Evolutionary conservation across 495 filamentous ascomycete species (phyloP).

Genomic region (Rostrohypoxylon terebratum): DNA sequence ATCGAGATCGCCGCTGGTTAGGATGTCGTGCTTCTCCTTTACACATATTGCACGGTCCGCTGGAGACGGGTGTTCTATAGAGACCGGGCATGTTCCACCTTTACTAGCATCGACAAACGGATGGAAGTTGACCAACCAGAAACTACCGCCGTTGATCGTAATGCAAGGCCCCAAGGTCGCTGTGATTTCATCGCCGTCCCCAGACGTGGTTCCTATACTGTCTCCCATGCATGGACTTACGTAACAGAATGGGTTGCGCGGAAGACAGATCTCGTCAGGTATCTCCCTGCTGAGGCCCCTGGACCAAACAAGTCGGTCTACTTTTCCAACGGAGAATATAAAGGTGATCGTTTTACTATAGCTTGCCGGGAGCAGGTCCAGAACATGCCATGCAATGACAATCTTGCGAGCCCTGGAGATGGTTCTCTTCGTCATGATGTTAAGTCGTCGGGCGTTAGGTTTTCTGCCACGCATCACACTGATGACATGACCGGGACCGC

Average conservation of each 20-base stretch:
- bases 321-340: slow-evolving; percentile 43
- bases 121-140: slow-evolving; percentile 49
- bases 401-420: slow-evolving; percentile 44
- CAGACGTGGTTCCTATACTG: slow-evolving; percentile 45
- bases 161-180: slow-evolving; percentile 48
- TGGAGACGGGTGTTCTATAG: slow-evolving; percentile 49
- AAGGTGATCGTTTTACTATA: slow-evolving; percentile 39
- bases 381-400: slow-evolving; percentile 46
- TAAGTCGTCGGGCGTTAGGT: slow-evolving; percentile 44
- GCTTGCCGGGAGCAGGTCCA: slow-evolving; percentile 44
- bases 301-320: slow-evolving; percentile 48
- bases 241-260: slow-evolving; percentile 51
- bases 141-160: slow-evolving; percentile 36
- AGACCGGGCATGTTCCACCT: slow-evolving; percentile 22
- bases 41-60: slow-evolving; percentile 41
- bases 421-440: slow-evolving; percentile 42
- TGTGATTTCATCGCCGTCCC: slow-evolving; percentile 44
- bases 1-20: slow-evolving; percentile 19
- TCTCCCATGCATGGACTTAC: slow-evolving; percentile 49
- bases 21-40: slow-evolving; percentile 37
- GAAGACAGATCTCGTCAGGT: slow-evolving; percentile 46
- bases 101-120: slow-evolving; percentile 46
- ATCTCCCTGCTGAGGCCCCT: slow-evolving; percentile 43
- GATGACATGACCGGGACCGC: slow-evolving; percentile 49
- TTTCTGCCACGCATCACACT: slow-evolving; percentile 47